These are phyloP conservation scores for Sarocladium brachiariae DNA, from an alignment of 2,329 filamentous ascomycete genomes.

Conservation along the genomic window DNA sequence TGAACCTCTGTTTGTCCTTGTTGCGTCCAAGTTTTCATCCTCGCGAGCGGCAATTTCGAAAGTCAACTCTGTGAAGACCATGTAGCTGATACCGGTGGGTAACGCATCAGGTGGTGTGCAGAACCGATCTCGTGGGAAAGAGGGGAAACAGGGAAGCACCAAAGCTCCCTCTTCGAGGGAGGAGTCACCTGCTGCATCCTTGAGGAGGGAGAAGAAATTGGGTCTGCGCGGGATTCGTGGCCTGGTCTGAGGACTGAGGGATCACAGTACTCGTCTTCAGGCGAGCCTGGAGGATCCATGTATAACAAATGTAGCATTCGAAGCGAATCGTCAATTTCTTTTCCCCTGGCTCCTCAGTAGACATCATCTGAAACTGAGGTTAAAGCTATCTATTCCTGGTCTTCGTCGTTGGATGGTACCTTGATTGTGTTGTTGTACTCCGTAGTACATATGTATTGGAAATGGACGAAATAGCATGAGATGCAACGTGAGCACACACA, in stretches of 20 bases:
- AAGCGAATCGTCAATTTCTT: no score
- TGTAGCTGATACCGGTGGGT: background rate
- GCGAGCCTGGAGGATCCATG: background rate
- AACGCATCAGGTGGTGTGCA: conserved; percentile 37
- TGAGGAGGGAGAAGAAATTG: conserved; percentile 30
- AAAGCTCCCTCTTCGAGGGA: conserved; percentile 43
- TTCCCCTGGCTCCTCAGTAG: no score
- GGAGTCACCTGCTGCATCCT: conserved; percentile 22
- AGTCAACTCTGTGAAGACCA: background rate
- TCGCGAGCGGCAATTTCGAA: background rate
- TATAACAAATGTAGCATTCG: background rate
- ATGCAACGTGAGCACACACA: no score
- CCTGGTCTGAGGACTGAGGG: conserved; percentile 19
- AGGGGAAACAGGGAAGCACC: conserved; percentile 29
- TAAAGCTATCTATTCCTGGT: no score
- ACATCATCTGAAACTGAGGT: no score
- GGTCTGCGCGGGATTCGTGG: conserved; percentile 36
- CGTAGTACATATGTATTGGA: no score
- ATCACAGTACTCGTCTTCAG: background rate
- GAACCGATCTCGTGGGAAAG: conserved; percentile 29
- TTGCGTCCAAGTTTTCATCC: background rate
- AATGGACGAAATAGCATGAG: no score
- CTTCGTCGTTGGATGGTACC: no score
- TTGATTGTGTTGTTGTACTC: no score
- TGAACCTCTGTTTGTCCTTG: conserved; percentile 8